A percentile compares a stretch with the other conserved stretches of the same genome.
Evolutionary conservation across 768 basidiomycete species (phyloP).

Genomic region (Tricholoma saponaceum): DNA sequence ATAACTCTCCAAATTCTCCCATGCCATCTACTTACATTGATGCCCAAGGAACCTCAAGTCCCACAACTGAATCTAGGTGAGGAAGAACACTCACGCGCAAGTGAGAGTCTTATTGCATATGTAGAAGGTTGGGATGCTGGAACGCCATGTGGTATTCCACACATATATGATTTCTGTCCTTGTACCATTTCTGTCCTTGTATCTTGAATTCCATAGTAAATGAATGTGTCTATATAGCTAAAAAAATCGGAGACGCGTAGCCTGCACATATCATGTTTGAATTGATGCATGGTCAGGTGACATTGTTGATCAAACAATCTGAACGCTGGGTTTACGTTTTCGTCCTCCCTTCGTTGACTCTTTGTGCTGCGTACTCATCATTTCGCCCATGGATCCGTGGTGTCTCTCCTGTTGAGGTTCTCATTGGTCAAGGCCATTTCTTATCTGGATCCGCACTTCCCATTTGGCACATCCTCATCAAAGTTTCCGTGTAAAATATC

Average conservation of each 20-base stretch:
- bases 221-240: neutral
- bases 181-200: too few species aligned
- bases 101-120: neutral
- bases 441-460: neutral
- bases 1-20: neutral
- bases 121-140: neutral
- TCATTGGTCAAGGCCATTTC: neutral
- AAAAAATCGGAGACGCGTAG: neutral
- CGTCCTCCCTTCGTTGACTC: too few species aligned
- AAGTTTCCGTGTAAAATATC: neutral
- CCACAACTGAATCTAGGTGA: neutral
- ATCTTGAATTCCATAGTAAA: neutral
- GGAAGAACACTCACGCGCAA: neutral
- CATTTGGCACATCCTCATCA: neutral
- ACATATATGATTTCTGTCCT: neutral
- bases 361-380: neutral
- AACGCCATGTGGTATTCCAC: neutral
- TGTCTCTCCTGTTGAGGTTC: too few species aligned
- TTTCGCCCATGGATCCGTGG: neutral
- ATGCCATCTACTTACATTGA: neutral
- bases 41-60: neutral
- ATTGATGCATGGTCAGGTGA: neutral
- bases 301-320: neutral
- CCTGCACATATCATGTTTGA: neutral
- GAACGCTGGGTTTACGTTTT: neutral